Evolutionary conservation across 768 basidiomycete species (phyloP), one percentile per base, ranked within the genome.

Genomic region (Amyloporia xantha): DNA sequence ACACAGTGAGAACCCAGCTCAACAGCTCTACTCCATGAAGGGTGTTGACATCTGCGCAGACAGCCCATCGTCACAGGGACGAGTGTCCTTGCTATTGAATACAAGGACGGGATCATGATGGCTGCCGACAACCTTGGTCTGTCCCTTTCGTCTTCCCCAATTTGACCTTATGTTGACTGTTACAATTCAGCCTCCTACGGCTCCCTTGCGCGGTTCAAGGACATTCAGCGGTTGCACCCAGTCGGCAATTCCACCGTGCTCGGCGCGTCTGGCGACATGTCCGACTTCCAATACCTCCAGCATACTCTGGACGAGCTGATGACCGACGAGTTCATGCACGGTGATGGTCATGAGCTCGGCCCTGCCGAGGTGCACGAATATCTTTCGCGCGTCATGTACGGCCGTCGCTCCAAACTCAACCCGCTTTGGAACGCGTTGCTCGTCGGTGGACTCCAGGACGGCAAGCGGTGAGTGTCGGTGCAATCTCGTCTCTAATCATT

Each of bases 51-150:
- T 11, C 37, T 12, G 37, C 21, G 38, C 49, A 92, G 90, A 61
- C 87, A 93, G 59, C 96, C 96, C 9, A 84, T 98, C 52, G 91
- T 97, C 7, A 98, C 95, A 0, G 96, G 95, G 50, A 94, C 95
- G n/a, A 90, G 86, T 49, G 92, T 99, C 4, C 77, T 99, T 27
- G 96, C 87, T 2, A 74, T 99, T 68, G 89, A 90, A 68, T 98
- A 78, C 77, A 92, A 94, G 67, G 92, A 91, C 59, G 96, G 96
- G 7, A 81, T 99, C 55, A 95, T 99, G 90, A 83, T 99, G 76
- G 93, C 96, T 25, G 93, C 96, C 30, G 96, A 99, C 74, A 97
- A 86, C 61, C 85, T 98, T 44, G 94, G 94, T 94, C 53, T 48
- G 78, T 65, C 15, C 25, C 21, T 30, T 24, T n/a, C 36, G 40